Conservation (phyloP, 2,329 filamentous ascomycete genomes). For the Cercospora sp. region DNA sequence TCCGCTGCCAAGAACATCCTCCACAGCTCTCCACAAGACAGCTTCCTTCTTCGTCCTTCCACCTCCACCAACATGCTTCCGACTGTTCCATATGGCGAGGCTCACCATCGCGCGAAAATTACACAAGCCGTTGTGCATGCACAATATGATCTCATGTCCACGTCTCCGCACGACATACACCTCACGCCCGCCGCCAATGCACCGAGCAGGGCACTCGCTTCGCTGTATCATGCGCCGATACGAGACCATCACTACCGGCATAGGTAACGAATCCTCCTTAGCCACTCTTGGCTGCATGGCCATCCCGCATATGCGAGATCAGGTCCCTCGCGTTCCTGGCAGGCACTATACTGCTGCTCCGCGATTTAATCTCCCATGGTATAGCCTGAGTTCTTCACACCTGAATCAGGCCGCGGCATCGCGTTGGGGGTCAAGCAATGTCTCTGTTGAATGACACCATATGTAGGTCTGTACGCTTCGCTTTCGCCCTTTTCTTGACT, state of each 20-base stretch:
- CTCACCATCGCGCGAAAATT: slow-evolving; percentile 17
- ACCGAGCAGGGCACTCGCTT: not conserved
- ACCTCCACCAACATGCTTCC: not conserved
- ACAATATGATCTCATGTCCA: not conserved
- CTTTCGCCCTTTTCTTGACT: not conserved
- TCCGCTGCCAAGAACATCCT: not conserved
- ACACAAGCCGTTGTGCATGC: not conserved
- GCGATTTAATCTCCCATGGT: not conserved
- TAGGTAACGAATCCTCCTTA: not conserved
- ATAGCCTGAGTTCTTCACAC: not conserved
- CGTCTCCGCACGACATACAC: slow-evolving; percentile 1
- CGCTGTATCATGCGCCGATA: slow-evolving; percentile 7
- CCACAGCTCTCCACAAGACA: not conserved
- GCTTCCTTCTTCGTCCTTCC: not conserved
- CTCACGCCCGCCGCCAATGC: not conserved
- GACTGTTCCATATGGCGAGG: not conserved
- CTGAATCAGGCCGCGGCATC: not conserved
- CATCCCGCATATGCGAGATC: slow-evolving; percentile 4
- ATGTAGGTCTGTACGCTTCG: not conserved
- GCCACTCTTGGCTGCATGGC: not conserved
- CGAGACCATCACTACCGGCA: slow-evolving; percentile 3
- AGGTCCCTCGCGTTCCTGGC: not conserved
- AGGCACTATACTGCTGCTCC: slow-evolving; percentile 1
- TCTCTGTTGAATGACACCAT: slow-evolving; percentile 2
- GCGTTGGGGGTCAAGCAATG: slow-evolving; percentile 8